Conservation (phyloP, 139 green algal species). For the Marvania coccoides region DNA sequence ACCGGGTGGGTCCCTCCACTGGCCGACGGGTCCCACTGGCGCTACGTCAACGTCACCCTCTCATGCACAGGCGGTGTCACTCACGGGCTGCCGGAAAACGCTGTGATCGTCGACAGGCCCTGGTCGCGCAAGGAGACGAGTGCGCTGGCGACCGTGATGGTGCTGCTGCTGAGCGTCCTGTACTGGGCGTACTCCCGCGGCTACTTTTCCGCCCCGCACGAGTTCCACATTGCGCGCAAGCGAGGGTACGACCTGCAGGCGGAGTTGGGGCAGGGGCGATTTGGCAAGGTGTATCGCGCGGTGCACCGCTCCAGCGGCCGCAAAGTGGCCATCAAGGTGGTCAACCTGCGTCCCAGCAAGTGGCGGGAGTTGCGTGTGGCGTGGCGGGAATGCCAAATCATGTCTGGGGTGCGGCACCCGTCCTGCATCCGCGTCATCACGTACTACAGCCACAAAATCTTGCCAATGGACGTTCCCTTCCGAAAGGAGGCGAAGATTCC, state of each 20-base stretch:
- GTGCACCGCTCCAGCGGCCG: not conserved
- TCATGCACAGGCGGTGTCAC: slow-evolving; percentile 21
- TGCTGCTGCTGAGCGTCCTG: not conserved
- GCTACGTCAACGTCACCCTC: not conserved
- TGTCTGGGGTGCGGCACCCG: not conserved
- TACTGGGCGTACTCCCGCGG: not conserved
- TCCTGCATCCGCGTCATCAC: not conserved
- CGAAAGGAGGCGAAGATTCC: too few species aligned
- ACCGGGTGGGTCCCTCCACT: not conserved
- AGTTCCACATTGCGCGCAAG: not conserved
- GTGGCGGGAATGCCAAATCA: slow-evolving; percentile 5
- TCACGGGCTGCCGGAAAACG: slow-evolving; percentile 1
- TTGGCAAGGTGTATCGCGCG: slow-evolving; percentile 9
- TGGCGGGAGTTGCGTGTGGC: slow-evolving; percentile 1
- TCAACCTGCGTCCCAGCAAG: slow-evolving; percentile 3
- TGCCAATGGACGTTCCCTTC: too few species aligned
- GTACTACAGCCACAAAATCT: too few species aligned
- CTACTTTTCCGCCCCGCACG: not conserved
- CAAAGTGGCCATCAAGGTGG: slow-evolving; percentile 17
- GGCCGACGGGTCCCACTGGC: not conserved
- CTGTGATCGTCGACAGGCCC: not conserved
- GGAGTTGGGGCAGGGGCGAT: slow-evolving; percentile 11
- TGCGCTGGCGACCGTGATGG: not conserved
- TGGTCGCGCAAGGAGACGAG: not conserved
- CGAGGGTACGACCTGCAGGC: slow-evolving; percentile 1